phyloP scores from a whole-genome alignment of 2,329 filamentous ascomycete genomes.

The Hirsutella thompsonii region DNA sequence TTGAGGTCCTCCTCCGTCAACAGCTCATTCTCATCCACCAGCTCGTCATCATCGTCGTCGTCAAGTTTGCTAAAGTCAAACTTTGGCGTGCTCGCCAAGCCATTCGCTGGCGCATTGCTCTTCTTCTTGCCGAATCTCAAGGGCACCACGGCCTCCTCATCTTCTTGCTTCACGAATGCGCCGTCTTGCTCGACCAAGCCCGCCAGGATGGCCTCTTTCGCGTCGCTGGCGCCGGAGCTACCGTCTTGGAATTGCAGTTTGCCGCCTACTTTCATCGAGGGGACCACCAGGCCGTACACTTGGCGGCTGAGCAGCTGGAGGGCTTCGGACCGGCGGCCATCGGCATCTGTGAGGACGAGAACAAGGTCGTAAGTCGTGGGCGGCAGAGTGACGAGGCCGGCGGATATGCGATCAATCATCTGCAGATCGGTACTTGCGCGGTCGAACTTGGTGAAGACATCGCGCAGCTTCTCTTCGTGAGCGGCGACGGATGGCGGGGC shows the following conservation, averaged over 20 bases:
- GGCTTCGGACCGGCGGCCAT: conserved; percentile 51
- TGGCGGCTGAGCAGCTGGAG: conserved; percentile 50
- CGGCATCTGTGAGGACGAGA: conserved; percentile 69
- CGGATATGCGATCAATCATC: conserved; percentile 89
- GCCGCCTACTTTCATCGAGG: conserved; percentile 57
- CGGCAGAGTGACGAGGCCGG: conserved; percentile 69
- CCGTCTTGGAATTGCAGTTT: conserved; percentile 58
- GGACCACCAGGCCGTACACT: conserved; percentile 56
- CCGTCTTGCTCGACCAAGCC: conserved; percentile 54
- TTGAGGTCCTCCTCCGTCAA: conserved; percentile 76
- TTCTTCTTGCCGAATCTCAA: conserved; percentile 28
- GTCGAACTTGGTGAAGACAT: conserved; percentile 60
- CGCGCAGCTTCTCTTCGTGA: conserved; percentile 64
- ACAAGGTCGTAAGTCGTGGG: conserved; percentile 69
- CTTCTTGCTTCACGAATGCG: conserved; percentile 64
- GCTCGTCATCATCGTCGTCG: conserved; percentile 58
- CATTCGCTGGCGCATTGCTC: conserved; percentile 29
- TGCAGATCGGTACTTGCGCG: conserved; percentile 75
- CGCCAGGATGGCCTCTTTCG: conserved; percentile 71
- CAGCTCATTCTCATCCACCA: conserved; percentile 84
- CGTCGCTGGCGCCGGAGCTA: conserved; percentile 34
- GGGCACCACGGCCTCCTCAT: conserved; percentile 42
- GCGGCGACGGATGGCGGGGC: conserved; percentile 83
- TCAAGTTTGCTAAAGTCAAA: conserved; percentile 43
- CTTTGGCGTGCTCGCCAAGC: conserved; percentile 43